Conservation (phyloP, 1,139 yeast species). For the Scheffersomyces stambukii region DNA sequence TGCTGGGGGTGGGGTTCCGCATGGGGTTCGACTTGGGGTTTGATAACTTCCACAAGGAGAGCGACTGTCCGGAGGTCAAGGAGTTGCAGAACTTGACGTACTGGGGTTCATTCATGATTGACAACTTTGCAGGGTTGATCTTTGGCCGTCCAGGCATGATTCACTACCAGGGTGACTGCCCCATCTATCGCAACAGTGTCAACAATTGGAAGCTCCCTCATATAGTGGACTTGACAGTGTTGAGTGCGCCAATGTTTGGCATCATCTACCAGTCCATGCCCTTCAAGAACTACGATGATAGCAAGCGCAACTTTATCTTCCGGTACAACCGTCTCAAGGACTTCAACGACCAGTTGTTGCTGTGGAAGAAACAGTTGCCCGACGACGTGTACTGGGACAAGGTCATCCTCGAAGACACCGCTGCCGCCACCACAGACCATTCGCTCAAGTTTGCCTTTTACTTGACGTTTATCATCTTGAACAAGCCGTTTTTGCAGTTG, state of each 20-base stretch:
- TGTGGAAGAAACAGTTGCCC: slow-evolving; percentile 6
- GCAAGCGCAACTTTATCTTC: slow-evolving; percentile 6
- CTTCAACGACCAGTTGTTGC: slow-evolving; percentile 4
- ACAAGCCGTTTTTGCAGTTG: slow-evolving; percentile 9
- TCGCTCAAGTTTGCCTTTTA: slow-evolving; percentile 8
- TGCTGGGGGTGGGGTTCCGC: slow-evolving; percentile 8
- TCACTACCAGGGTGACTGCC: slow-evolving; percentile 1
- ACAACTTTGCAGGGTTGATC: slow-evolving; percentile 7
- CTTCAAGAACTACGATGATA: slow-evolving; percentile 6
- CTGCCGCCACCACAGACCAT: slow-evolving; percentile 4
- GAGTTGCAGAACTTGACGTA: slow-evolving; percentile 5
- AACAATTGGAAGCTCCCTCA: slow-evolving; percentile 5
- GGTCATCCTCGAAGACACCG: slow-evolving; percentile 2
- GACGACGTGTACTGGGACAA: slow-evolving; percentile 6
- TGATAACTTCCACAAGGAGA: slow-evolving; percentile 5
- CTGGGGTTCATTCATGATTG: slow-evolving; percentile 10
- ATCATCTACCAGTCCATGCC: slow-evolving; percentile 8
- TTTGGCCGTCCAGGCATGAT: slow-evolving; percentile 10
- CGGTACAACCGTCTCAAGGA: slow-evolving; percentile 6
- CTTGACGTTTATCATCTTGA: slow-evolving; percentile 7
- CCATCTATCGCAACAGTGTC: slow-evolving; percentile 1
- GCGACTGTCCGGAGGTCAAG: slow-evolving; percentile 3
- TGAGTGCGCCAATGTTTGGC: slow-evolving; percentile 8
- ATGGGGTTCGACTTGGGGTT: slow-evolving; percentile 11
- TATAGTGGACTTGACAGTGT: slow-evolving; percentile 3